Percentiles rank a stretch among this genome's conserved stretches.
These are phyloP conservation scores for Quercus suber DNA, from an alignment of 306 rosid genomes.

Conservation along the genomic window DNA sequence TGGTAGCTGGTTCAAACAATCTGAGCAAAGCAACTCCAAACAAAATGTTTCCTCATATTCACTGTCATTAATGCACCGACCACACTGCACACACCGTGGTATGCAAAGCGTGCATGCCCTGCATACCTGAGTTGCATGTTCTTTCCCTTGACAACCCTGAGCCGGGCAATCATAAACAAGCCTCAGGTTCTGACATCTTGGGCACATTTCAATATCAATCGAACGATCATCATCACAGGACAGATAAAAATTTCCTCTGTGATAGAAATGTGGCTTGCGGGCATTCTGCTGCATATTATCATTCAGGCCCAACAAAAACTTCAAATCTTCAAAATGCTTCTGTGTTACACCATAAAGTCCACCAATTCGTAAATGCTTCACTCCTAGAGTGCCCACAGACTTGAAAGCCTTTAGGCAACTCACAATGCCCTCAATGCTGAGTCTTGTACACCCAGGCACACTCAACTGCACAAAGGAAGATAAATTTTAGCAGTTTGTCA, in stretches of 20 bases:
- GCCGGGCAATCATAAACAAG: slow-evolving; percentile 87
- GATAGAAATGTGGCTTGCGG: slow-evolving; percentile 61
- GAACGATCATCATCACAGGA: slow-evolving; percentile 66
- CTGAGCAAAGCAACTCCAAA: slow-evolving; percentile 72
- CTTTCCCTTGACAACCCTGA: slow-evolving; percentile 58
- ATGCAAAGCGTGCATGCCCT: slow-evolving; percentile 87
- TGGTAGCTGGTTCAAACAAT: slow-evolving; percentile 46
- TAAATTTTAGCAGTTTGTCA: slow-evolving; percentile 10
- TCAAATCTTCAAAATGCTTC: slow-evolving; percentile 68
- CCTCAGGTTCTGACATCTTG: slow-evolving; percentile 73
- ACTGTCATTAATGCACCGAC: slow-evolving; percentile 67
- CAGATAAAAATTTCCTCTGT: slow-evolving; percentile 58
- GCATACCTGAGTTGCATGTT: slow-evolving; percentile 46
- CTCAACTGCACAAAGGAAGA: slow-evolving; percentile 55
- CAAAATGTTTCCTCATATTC: slow-evolving; percentile 91
- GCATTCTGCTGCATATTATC: slow-evolving; percentile 41
- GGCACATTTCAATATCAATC: slow-evolving; percentile 78
- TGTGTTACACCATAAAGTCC: slow-evolving; percentile 74
- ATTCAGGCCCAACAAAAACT: slow-evolving; percentile 58
- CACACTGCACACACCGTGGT: slow-evolving; percentile 75
- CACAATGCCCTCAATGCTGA: slow-evolving; percentile 76
- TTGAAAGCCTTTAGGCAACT: slow-evolving; percentile 57
- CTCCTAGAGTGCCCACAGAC: slow-evolving; percentile 48
- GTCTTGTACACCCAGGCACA: slow-evolving; percentile 89
- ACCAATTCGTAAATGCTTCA: slow-evolving; percentile 80